Evolutionary conservation across 352 stramenopile species (phyloP), one percentile per base, ranked within the genome.

Genomic region (Elongisporangium prolatum): DNA sequence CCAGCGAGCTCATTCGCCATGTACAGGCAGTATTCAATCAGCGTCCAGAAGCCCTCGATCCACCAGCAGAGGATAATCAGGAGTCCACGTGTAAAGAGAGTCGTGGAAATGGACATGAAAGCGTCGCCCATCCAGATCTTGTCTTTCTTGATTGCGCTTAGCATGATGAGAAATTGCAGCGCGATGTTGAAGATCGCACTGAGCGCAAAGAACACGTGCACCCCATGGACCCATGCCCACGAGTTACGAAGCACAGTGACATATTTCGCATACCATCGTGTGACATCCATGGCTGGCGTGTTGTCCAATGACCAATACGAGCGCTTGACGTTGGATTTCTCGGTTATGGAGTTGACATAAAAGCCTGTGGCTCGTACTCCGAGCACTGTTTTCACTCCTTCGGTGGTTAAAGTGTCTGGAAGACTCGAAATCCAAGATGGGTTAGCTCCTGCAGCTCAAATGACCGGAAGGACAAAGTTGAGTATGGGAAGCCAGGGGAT

Each of bases 201-300:
- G 10, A 73, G n/a, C 3, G 63, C 76, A 34, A 86, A 80, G n/a
- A 70, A 14, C 2, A 78, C 13, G 47, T 87, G 74, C 16, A 84
- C 63, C 1, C 64, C 60, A 28, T 85, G 77, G 14, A 73, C 65
- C 77, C 74, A 87, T 0, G 72, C 68, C 77, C 77, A 87, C 16
- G 67, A 71, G 53, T 82, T 70, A 2, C 59, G 67, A 1, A 80
- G 51, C 3, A 79, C 63, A 1, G 65, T 37, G 38, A 60, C 55
- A 11, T 71, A 67, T 5, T 63, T 34, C 69, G 69, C 81, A 3
- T 56, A 11, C 59, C 61, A 74, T 10, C 50, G n/a, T 0, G 48
- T 50, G 14, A 83, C 48, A 7, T 67, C 52, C 0, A 37, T 25
- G 7, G 61, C 5, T 1, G 70, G 68, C 22, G 68, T 56, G 28